Evolutionary conservation across 2,329 filamentous ascomycete species (phyloP).

Genomic region (Aspergillus melleus): DNA sequence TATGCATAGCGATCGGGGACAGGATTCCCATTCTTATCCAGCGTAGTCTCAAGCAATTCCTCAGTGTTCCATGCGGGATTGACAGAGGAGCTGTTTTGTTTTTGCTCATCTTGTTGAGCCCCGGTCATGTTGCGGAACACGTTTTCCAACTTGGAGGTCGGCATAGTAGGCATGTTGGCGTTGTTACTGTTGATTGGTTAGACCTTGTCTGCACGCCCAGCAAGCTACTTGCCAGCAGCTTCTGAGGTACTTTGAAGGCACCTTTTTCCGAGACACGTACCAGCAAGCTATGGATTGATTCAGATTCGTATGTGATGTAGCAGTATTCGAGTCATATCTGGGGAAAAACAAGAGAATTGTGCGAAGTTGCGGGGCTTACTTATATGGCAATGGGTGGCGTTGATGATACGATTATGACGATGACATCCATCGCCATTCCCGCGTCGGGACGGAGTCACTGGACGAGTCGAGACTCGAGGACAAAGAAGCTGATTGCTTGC

Average conservation of each 20-base stretch:
- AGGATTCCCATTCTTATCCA: constrained; percentile 34
- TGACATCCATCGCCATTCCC: constrained; percentile 18
- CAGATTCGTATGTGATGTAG: not conserved
- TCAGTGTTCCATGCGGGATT: constrained; percentile 26
- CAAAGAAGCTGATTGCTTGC: not conserved
- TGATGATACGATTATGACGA: constrained; percentile 35
- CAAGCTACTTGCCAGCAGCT: not conserved
- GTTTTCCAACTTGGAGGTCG: not conserved
- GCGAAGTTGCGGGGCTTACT: constrained; percentile 2
- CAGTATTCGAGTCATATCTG: not conserved
- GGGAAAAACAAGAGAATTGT: not conserved
- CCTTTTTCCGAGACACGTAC: not conserved
- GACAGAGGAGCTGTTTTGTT: constrained; percentile 7
- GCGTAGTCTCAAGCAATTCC: constrained; percentile 30
- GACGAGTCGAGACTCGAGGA: not conserved
- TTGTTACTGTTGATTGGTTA: not conserved
- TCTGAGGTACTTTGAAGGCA: not conserved
- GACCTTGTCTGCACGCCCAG: not conserved
- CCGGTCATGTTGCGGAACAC: constrained; percentile 4
- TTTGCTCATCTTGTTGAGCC: not conserved
- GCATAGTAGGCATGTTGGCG: not conserved
- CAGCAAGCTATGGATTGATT: not conserved
- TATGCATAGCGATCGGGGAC: constrained; percentile 28
- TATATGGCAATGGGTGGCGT: constrained; percentile 23
- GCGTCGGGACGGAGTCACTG: constrained; percentile 9